Evolutionary conservation across 1,139 yeast genomes (phyloP), one percentile per base, ranked within the genome.

Genomic region (Candida sp.): DNA sequence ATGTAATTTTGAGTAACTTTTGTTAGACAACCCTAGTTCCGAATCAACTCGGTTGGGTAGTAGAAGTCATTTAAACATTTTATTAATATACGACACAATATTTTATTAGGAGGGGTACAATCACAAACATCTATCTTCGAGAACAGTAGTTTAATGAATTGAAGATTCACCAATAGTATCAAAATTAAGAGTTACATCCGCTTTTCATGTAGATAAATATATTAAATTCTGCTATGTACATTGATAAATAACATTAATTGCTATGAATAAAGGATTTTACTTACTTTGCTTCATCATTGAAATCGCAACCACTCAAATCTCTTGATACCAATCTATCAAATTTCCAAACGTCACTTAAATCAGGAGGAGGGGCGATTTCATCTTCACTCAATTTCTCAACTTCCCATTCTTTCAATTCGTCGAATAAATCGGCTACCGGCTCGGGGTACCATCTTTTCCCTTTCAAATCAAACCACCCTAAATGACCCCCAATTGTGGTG

Each of bases 401-500:
- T 15, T 47, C 49, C 63, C 64, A 63, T 36, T 60, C 53, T 27
- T 53, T 45, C 51, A 73, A 52, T 43, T 64, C 71, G 22, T 57
- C 56, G 45, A 73, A 69, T 21, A 70, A 54, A 39, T 57, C 54
- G 11, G 74, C 60, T 22, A 73, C 46, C 0, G 77, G 77, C 9
- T 54, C 54, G 2, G 75, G 58, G 48, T 73, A 70, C 89, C 89
- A 84, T 49, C 88, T 67, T 11, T 60, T 61, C 30, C 80, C 77
- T 39, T 64, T 62, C 49, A 63, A 65, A 39, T 69, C 70, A 49
- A 77, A 78, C 84, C 84, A 80, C 1, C 82, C 84, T 45, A 80
- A 67, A 65, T 93, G 99, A 7, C 98, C 99, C 45, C 99, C 99
- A 27, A 82, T 65, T 30, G 82, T 76, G 0, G 97, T 87, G 41